Conservation (phyloP, 164 flowering plant species). For the Malania oleifera region DNA sequence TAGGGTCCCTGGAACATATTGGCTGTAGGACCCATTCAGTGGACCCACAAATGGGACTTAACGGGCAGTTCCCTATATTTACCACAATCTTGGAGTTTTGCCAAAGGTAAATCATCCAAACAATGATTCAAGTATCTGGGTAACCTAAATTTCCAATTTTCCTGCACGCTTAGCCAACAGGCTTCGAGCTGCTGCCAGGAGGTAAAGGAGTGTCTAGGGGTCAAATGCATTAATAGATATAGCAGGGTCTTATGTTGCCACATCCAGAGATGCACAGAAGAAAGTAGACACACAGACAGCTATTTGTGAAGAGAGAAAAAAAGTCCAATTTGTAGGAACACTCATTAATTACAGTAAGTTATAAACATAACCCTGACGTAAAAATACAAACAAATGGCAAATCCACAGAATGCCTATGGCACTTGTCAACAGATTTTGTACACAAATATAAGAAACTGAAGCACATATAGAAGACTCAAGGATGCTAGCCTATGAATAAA, state of each 20-base stretch:
- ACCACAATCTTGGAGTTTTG: neutral
- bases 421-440: constrained; percentile 22
- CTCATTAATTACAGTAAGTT: constrained; percentile 26
- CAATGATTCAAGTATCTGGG: no score
- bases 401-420: constrained; percentile 15
- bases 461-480: constrained; percentile 10
- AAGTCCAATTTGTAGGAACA: constrained; percentile 16
- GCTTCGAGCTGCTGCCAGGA: no score
- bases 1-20: no score
- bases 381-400: constrained; percentile 16
- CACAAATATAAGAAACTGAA: constrained; percentile 11
- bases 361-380: constrained; percentile 16
- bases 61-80: neutral
- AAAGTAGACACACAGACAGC: neutral
- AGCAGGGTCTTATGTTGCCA: no score
- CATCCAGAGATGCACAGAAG: no score
- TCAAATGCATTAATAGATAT: no score
- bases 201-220: no score
- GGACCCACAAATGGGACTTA: neutral
- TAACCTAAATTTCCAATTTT: no score
- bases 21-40: no score
- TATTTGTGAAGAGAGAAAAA: neutral
- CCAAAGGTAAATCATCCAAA: neutral
- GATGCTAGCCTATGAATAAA: constrained; percentile 25
- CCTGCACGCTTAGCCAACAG: no score